Evolutionary conservation across 441 rosid species (phyloP), one percentile per base, ranked within the genome.

Genomic region (Populus tomentosa): DNA sequence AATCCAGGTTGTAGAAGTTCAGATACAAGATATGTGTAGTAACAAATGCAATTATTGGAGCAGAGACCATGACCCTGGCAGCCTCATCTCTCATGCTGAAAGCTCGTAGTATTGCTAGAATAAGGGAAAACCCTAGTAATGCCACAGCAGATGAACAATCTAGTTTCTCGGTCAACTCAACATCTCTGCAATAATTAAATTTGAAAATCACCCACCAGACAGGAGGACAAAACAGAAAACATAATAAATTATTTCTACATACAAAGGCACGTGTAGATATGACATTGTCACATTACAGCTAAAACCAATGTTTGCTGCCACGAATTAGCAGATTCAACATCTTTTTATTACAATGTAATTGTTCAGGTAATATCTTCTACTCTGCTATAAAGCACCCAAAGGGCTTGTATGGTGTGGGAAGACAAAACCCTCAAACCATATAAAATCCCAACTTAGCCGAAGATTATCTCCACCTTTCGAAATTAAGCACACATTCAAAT

Each of bases 71-170:
- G 85, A 95, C 93, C 84, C 97, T 87, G 20, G 92, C 70, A 78
- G 99, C 98, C 89, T 93, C 97, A 42, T 84, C 94, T 63, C 89
- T 86, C 77, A 95, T 79, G 69, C 81, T 89, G 84, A 95, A 92
- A 74, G 90, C 87, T 86, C 97, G 85, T 53, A 92, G 82, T 72
- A 92, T 84, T 36, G 97, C 80, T 76, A 95, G 74, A 78, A 95
- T 91, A 75, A 92, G 91, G 11, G 95, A 83, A 87, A 82, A 92
- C 35, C 97, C 98, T 35, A 95, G 88, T 69, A 87, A 82, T 30
- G 97, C 97, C 86, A 93, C 89, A n/a, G 97, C 93, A 46, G 97
- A 91, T 75, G 98, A 92, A 85, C 86, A 90, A 84, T 93, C 94
- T 66, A 95, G 81, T 83, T 84, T 90, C 89, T 93, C 97, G 28